Conservation (phyloP, 768 basidiomycete species). For the Pisolithus marmoratus region DNA sequence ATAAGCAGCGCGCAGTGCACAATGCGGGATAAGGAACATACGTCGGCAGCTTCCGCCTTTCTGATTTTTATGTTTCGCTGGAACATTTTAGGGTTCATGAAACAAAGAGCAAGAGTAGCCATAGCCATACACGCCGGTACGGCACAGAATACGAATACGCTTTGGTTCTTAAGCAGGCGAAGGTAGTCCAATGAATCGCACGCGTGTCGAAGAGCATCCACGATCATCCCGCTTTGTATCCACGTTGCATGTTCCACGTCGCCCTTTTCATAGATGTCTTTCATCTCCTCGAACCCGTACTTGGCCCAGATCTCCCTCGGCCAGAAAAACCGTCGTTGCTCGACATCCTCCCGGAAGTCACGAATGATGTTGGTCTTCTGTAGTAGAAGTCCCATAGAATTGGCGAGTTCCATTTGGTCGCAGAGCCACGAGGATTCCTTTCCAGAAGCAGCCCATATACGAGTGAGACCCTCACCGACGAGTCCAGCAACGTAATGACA, state of each 20-base stretch:
- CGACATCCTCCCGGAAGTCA: slow-evolving; percentile 88
- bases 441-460: slow-evolving; percentile 79
- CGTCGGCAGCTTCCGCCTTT: slow-evolving; percentile 81
- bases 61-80: slow-evolving; percentile 90
- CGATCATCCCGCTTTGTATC: slow-evolving; percentile 83
- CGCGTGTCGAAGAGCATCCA: slow-evolving; percentile 82
- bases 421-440: slow-evolving; percentile 75
- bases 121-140: slow-evolving; percentile 95
- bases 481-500: slow-evolving; percentile 98
- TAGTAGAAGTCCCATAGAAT: slow-evolving; percentile 91
- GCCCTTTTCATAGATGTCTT: slow-evolving; percentile 56
- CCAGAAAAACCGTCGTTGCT: slow-evolving; percentile 88
- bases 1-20: too few species aligned
- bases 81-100: slow-evolving; percentile 89
- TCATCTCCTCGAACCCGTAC: slow-evolving; percentile 68
- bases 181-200: slow-evolving; percentile 89
- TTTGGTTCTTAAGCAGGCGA: slow-evolving; percentile 79
- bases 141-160: slow-evolving; percentile 92
- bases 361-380: slow-evolving; percentile 99
- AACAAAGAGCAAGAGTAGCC: slow-evolving; percentile 86
- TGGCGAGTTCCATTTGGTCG: slow-evolving; percentile 79
- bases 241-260: slow-evolving; percentile 64
- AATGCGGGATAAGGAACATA: slow-evolving; percentile 30
- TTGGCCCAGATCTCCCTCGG: slow-evolving; percentile 86
- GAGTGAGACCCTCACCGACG: slow-evolving; percentile 91